Percentiles rank a stretch among this genome's conserved stretches.
phyloP scores from a whole-genome alignment of 169 alveolate genomes.

The Plasmodium fragile region DNA sequence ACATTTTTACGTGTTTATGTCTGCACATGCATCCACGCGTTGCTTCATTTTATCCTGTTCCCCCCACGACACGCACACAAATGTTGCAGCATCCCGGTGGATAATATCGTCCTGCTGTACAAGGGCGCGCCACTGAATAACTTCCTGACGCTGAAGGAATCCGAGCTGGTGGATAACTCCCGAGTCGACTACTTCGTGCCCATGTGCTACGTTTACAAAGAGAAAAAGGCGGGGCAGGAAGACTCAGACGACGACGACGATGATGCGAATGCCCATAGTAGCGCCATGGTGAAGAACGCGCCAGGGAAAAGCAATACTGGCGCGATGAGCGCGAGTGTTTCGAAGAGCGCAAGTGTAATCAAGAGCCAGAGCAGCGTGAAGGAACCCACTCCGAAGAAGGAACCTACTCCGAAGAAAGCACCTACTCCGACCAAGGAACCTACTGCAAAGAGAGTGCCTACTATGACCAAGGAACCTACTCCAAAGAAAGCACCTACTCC shows the following conservation, averaged over 20 bases:
- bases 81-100: slow-evolving; percentile 48
- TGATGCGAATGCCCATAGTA: neutral
- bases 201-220: slow-evolving; percentile 43
- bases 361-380: neutral
- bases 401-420: neutral
- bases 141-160: slow-evolving; percentile 54
- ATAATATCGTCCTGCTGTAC: slow-evolving; percentile 35
- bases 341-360: neutral
- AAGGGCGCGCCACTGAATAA: slow-evolving; percentile 70
- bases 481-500: neutral
- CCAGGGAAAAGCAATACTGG: neutral
- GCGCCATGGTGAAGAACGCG: neutral
- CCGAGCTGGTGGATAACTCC: slow-evolving; percentile 45
- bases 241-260: slow-evolving; percentile 5
- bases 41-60: neutral
- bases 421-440: neutral
- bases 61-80: neutral
- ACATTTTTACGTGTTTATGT: neutral
- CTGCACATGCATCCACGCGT: neutral
- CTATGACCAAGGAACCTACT: neutral
- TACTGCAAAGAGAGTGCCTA: neutral
- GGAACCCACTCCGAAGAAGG: neutral
- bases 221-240: slow-evolving; percentile 1
- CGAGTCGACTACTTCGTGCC: slow-evolving; percentile 55
- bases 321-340: neutral